Conservation (phyloP, 495 filamentous ascomycete genomes). For the Aspergillus heteromorphus region DNA sequence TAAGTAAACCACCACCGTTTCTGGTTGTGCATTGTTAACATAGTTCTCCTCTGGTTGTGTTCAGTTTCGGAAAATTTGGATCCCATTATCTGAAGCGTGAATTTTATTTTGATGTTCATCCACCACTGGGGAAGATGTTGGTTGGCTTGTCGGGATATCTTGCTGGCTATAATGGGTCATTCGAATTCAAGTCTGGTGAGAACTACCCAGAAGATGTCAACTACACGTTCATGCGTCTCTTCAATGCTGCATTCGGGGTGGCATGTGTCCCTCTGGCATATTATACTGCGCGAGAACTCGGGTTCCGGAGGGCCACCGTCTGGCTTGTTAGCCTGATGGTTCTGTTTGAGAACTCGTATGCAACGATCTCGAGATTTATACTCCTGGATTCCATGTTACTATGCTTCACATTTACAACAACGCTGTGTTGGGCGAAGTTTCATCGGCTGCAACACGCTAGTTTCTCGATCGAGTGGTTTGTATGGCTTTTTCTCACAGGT, state of each 20-base stretch:
- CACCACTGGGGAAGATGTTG: conserved; percentile 95
- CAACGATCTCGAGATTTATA: conserved; percentile 96
- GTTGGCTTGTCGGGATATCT: conserved; percentile 93
- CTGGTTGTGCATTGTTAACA: conserved; percentile 1
- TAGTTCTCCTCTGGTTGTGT: conserved; percentile 21
- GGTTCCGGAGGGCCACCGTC: conserved; percentile 76
- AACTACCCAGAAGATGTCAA: conserved; percentile 88
- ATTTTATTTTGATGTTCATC: conserved; percentile 99
- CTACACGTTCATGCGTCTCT: conserved; percentile 97
- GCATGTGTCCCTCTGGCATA: conserved; percentile 92
- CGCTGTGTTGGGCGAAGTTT: conserved; percentile 94
- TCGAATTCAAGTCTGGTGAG: conserved; percentile 99
- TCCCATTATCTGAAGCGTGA: conserved; percentile 98
- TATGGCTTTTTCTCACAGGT: conserved; percentile 87
- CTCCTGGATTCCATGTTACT: conserved; percentile 96
- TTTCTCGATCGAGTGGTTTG: conserved; percentile 85
- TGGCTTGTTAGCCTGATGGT: conserved; percentile 97
- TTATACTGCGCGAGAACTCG: conserved; percentile 85
- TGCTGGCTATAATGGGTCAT: conserved; percentile 97
- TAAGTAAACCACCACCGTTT: conserved; percentile 42
- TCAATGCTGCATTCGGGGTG: conserved; percentile 93
- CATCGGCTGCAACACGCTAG: conserved; percentile 76
- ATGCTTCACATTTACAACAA: conserved; percentile 95
- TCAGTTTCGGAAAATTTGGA: conserved; percentile 96
- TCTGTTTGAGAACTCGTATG: conserved; percentile 96